Conservation (phyloP, 768 basidiomycete genomes). For the Flagelloscypha sp. region DNA sequence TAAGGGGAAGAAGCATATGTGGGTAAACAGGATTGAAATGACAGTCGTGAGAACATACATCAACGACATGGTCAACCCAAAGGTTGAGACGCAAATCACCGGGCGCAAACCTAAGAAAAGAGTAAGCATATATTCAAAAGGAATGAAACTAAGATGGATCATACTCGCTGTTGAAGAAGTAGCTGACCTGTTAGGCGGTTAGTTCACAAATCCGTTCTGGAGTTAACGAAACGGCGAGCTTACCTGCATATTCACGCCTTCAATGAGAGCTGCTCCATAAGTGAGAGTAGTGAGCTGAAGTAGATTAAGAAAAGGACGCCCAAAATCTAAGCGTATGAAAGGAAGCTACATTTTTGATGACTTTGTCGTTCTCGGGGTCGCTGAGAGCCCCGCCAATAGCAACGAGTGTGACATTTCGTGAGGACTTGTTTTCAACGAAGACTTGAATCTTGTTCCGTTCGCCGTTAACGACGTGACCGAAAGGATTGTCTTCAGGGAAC, state of each 20-base stretch:
- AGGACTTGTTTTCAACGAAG: slow-evolving; percentile 68
- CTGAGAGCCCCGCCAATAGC: slow-evolving; percentile 61
- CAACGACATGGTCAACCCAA: slow-evolving; percentile 64
- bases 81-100: slow-evolving; percentile 67
- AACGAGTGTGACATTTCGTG: slow-evolving; percentile 60
- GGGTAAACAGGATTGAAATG: not conserved
- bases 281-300: slow-evolving; percentile 49
- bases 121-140: slow-evolving; percentile 10
- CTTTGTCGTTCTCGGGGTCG: slow-evolving; percentile 48
- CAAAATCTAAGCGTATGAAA: slow-evolving; percentile 1
- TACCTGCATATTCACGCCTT: slow-evolving; percentile 52
- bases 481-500: slow-evolving; percentile 67
- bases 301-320: not conserved
- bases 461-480: slow-evolving; percentile 77
- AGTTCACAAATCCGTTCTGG: no score
- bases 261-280: slow-evolving; percentile 44
- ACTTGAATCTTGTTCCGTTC: slow-evolving; percentile 64
- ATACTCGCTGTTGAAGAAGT: slow-evolving; percentile 75
- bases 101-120: slow-evolving; percentile 35
- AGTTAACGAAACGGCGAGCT: no score
- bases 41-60: slow-evolving; percentile 33
- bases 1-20: slow-evolving; percentile 19
- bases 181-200: no score
- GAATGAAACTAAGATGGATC: slow-evolving; percentile 20
- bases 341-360: slow-evolving; percentile 67